Evolutionary conservation across 1,139 yeast species (phyloP), one percentile per base, ranked within the genome.

Genomic region (Candida smagusa): DNA sequence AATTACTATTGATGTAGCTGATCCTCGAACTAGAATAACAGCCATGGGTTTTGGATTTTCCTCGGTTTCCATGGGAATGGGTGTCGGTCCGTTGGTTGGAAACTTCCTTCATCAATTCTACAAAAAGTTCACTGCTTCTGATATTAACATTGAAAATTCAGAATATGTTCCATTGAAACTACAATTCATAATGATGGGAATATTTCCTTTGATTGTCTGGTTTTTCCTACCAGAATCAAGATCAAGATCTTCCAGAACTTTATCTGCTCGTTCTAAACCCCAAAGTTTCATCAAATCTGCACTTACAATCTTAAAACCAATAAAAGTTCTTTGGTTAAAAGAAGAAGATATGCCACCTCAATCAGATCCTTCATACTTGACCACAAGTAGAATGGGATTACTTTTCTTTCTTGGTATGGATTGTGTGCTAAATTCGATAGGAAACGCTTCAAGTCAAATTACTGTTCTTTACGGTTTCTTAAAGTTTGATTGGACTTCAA

Each of bases 381-480:
- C 37, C 16, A 47, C 42, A 33, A 53, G 58, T 35, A 49, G 69
- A 33, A 37, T 50, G 8, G 58, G 62, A 23, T 75, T 79, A 1
- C 11, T 77, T 0, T 42, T 72, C 1, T 54, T 86, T 26, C 62
- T 82, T 0, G 23, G 58, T 1, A 57, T 75, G 33, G 84, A 81
- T 42, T 59, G 78, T 4, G 35, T 76, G 9, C 39, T 73, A 30
- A 50, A 65, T 21, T 53, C 69, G 6, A 43, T 70, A 13, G 62
- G 34, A 8, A 28, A 31, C 7, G 36, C 77, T 2, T 44, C 70
- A 12, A 71, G 72, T 8, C 72, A 75, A 13, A 60, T 81, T 1
- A 46, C 75, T 12, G 56, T 83, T 2, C 60, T 86, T 22, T 85
- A 77, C 50, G 75, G 83, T 0, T 75, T 82, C 25, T 78, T 70